A percentile compares a stretch with the other conserved stretches of the same genome.
These are phyloP conservation scores for Trichoderma virens DNA, from an alignment of 495 filamentous ascomycete genomes.

Conservation along the genomic window DNA sequence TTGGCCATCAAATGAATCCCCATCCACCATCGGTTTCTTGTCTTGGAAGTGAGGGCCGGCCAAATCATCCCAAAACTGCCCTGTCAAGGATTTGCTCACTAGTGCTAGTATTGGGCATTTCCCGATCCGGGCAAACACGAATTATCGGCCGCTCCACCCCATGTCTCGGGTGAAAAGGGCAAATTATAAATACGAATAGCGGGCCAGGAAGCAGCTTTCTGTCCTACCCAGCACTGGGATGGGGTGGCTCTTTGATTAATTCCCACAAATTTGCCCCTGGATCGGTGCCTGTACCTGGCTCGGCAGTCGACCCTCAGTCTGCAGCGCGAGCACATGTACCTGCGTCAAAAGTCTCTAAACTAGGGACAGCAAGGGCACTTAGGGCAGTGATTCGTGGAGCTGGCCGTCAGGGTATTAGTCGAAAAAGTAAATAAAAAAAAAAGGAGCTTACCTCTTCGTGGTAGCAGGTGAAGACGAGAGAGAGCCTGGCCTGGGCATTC, in stretches of 20 bases:
- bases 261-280: constrained; percentile 2
- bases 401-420: background rate
- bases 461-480: no score
- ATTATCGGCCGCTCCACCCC: background rate
- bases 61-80: background rate
- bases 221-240: background rate
- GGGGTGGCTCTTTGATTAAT: constrained; percentile 3
- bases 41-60: background rate
- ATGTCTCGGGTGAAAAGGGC: constrained; percentile 8
- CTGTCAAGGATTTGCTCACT: background rate
- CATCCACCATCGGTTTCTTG: background rate
- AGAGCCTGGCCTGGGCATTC: background rate
- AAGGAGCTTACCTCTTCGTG: background rate
- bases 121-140: constrained; percentile 6
- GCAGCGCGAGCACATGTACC: background rate
- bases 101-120: background rate
- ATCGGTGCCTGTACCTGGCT: constrained; percentile 1
- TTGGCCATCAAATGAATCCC: background rate
- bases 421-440: background rate
- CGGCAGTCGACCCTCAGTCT: background rate
- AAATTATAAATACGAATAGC: constrained; percentile 8
- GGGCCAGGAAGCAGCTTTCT: background rate
- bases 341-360: constrained; percentile 4
- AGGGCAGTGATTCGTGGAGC: constrained; percentile 2
- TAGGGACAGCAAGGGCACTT: background rate